Evolutionary conservation across 129 eudicot species (phyloP).

Genomic region (Mikania micrantha): DNA sequence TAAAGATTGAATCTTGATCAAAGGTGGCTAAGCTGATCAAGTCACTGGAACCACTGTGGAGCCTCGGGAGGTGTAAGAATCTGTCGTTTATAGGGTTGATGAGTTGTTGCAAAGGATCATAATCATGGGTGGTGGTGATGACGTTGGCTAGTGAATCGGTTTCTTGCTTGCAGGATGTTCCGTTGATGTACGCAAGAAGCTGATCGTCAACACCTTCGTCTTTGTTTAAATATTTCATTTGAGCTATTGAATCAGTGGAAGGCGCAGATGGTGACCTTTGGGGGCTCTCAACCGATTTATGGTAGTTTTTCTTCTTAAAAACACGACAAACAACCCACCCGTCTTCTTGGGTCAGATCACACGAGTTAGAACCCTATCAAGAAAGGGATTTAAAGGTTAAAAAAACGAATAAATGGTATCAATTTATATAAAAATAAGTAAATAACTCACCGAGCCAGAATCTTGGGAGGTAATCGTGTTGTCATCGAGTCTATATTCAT

Average conservation of each 20-base stretch:
- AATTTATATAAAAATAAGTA: too few species aligned
- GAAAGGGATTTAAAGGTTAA: not conserved
- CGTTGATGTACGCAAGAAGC: conserved; percentile 38
- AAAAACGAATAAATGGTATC: not conserved
- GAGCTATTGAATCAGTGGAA: conserved; percentile 21
- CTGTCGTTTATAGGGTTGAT: not conserved
- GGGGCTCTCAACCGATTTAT: conserved; percentile 40
- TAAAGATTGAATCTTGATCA: not conserved
- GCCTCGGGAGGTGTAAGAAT: not conserved
- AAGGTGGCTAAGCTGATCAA: not conserved
- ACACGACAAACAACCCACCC: conserved; percentile 89
- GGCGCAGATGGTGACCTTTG: conserved; percentile 34
- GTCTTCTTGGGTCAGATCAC: conserved; percentile 55
- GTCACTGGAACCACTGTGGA: not conserved
- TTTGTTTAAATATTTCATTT: conserved; percentile 14
- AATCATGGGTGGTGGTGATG: not conserved
- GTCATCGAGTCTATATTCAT: conserved; percentile 69
- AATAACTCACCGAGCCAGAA: conserved; percentile 25
- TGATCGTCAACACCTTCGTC: conserved; percentile 44
- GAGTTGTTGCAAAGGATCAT: conserved; percentile 3
- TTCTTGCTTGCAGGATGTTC: conserved; percentile 36
- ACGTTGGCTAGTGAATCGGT: conserved; percentile 11
- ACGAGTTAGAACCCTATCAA: conserved; percentile 15
- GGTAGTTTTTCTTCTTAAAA: conserved; percentile 72
- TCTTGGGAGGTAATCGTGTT: conserved; percentile 21